These are phyloP conservation scores for Dichomitus squalens DNA, from an alignment of 1,284 basidiomycete genomes.

Conservation along the genomic window DNA sequence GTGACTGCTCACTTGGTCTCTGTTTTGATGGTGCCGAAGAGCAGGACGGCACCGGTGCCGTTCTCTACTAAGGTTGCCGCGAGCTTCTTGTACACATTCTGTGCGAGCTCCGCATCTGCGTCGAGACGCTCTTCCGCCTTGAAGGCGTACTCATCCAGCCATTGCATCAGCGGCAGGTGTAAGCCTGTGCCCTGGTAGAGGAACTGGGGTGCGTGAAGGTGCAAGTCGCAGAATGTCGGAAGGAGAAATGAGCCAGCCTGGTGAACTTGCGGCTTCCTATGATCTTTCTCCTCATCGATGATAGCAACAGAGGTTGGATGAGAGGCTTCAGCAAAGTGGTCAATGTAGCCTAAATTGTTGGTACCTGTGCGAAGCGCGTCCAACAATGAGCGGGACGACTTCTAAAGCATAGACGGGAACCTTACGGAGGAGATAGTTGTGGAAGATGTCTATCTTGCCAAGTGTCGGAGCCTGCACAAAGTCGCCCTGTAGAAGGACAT, in stretches of 20 bases:
- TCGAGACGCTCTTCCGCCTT: slow-evolving; percentile 80
- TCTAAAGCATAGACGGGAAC: neutral
- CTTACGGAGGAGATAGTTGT: slow-evolving; percentile 62
- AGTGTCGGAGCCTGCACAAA: slow-evolving; percentile 59
- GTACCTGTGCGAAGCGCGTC: neutral
- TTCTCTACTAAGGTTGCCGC: slow-evolving; percentile 64
- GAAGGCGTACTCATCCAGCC: slow-evolving; percentile 79
- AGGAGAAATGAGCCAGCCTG: slow-evolving; percentile 65
- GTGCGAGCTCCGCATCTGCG: slow-evolving; percentile 57
- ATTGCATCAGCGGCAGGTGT: slow-evolving; percentile 82
- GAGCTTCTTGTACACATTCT: slow-evolving; percentile 65
- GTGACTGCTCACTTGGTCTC: slow-evolving; percentile 69
- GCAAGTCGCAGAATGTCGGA: slow-evolving; percentile 80
- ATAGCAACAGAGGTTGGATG: slow-evolving; percentile 38
- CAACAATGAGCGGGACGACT: neutral
- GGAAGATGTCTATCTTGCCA: slow-evolving; percentile 53
- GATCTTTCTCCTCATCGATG: slow-evolving; percentile 25
- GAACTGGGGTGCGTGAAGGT: slow-evolving; percentile 86
- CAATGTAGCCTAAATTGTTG: slow-evolving; percentile 50
- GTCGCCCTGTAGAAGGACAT: slow-evolving; percentile 45
- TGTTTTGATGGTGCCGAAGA: slow-evolving; percentile 82
- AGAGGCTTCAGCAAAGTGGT: slow-evolving; percentile 45
- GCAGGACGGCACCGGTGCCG: slow-evolving; percentile 74
- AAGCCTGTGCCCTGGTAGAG: slow-evolving; percentile 85
- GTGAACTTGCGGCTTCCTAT: slow-evolving; percentile 33